A percentile compares a stretch with the other conserved stretches of the same genome.
Evolutionary conservation across 2,329 filamentous ascomycete species (phyloP).

Genomic region (Penicillium sp.): DNA sequence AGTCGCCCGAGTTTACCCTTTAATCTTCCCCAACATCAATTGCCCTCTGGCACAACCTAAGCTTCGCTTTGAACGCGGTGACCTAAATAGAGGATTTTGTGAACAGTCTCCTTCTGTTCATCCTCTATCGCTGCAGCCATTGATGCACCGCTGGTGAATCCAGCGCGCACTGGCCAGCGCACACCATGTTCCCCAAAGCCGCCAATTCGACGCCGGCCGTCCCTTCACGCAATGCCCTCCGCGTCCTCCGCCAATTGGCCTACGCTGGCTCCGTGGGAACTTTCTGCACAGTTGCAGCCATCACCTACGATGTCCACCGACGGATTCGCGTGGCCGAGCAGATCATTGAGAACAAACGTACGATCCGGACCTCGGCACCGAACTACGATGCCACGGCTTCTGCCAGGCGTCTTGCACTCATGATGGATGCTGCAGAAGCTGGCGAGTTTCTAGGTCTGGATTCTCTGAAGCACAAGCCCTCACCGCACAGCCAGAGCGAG

Average conservation of each 20-base stretch:
- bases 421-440: slow-evolving; percentile 47
- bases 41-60: background rate
- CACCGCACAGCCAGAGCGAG: slow-evolving; percentile 1
- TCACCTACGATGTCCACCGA: slow-evolving; percentile 46
- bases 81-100: background rate
- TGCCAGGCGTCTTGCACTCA: slow-evolving; percentile 37
- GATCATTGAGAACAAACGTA: slow-evolving; percentile 47
- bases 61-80: background rate
- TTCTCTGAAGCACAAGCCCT: slow-evolving; percentile 33
- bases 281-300: slow-evolving; percentile 41
- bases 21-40: slow-evolving; percentile 5
- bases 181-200: slow-evolving; percentile 35
- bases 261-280: slow-evolving; percentile 41
- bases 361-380: slow-evolving; percentile 41
- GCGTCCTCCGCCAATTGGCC: slow-evolving; percentile 38
- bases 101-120: background rate
- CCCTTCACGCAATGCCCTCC: slow-evolving; percentile 47
- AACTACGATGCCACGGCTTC: slow-evolving; percentile 43
- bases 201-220: slow-evolving; percentile 32
- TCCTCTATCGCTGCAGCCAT: background rate
- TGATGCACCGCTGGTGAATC: slow-evolving; percentile 21
- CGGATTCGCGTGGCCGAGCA: slow-evolving; percentile 42
- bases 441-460: slow-evolving; percentile 44
- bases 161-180: slow-evolving; percentile 27
- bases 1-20: slow-evolving; percentile 18